phyloP scores from a whole-genome alignment of 23 red algal species.

The Gracilaria gracilis region DNA sequence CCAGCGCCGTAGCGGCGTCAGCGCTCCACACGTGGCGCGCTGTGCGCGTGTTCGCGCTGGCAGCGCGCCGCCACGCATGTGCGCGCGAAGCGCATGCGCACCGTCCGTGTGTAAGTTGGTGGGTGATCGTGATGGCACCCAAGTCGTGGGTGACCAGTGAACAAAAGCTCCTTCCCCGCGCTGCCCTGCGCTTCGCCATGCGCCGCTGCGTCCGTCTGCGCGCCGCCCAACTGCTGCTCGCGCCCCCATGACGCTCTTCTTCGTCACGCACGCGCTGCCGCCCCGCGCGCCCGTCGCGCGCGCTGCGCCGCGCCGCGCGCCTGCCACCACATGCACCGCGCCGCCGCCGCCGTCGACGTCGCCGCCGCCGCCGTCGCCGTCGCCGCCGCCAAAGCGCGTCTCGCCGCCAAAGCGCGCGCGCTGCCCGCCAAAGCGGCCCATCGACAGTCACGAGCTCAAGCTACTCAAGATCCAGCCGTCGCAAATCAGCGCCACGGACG shows the following conservation, averaged over 20 bases:
- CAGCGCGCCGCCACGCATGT: no score
- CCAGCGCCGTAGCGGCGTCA: no score
- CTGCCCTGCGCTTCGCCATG: no score
- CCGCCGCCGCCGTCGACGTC: neutral
- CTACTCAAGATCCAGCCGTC: neutral
- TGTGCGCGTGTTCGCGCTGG: no score
- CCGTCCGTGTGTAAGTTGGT: neutral
- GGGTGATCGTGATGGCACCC: neutral
- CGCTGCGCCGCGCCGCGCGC: neutral
- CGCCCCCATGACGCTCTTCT: neutral
- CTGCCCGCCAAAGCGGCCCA: constrained; percentile 5
- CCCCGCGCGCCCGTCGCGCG: neutral
- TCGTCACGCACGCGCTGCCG: neutral
- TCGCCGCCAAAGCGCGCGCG: neutral
- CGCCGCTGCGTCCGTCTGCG: neutral
- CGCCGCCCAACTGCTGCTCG: neutral
- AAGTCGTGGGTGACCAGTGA: neutral
- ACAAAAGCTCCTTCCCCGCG: neutral
- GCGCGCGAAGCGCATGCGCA: neutral
- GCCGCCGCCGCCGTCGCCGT: neutral
- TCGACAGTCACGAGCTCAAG: neutral
- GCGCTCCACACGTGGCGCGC: no score
- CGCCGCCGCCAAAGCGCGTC: neutral
- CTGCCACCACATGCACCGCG: neutral
- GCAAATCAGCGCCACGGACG: neutral